phyloP scores from a whole-genome alignment of 2,329 filamentous ascomycete species.

The Talaromyces sp. region DNA sequence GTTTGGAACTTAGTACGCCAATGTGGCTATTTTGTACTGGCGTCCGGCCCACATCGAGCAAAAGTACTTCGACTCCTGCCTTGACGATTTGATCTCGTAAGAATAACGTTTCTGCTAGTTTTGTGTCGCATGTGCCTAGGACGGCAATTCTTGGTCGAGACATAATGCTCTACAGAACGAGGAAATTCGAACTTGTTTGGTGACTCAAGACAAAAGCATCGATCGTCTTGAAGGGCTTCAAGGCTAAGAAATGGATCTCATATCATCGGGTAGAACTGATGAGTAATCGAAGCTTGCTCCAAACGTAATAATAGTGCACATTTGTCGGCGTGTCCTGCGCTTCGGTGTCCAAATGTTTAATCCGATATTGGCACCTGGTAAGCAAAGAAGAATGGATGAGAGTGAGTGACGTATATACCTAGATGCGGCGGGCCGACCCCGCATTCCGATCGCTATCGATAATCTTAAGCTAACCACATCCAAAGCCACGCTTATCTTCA shows the following conservation, averaged over 20 bases:
- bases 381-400: not conserved
- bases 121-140: conserved; percentile 65
- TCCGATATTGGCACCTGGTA: not conserved
- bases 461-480: conserved; percentile 16
- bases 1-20: conserved; percentile 44
- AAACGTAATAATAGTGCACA: not conserved
- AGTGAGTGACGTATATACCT: not conserved
- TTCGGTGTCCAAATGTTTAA: not conserved
- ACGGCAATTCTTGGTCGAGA: conserved; percentile 45
- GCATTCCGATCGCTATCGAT: not conserved
- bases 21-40: conserved; percentile 48
- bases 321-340: not conserved
- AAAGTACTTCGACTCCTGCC: conserved; percentile 39
- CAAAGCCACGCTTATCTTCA: not conserved
- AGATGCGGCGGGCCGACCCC: conserved; percentile 10
- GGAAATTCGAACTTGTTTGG: not conserved
- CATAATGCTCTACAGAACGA: not conserved
- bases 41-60: conserved; percentile 58
- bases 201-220: not conserved
- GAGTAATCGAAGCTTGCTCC: not conserved
- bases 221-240: not conserved
- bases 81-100: conserved; percentile 50
- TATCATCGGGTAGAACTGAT: not conserved
- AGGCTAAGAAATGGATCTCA: not conserved
- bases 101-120: conserved; percentile 59